Percentiles rank a stretch among this genome's conserved stretches.
Evolutionary conservation across 495 filamentous ascomycete genomes (phyloP).

Genomic region (Aspergillus campestris): DNA sequence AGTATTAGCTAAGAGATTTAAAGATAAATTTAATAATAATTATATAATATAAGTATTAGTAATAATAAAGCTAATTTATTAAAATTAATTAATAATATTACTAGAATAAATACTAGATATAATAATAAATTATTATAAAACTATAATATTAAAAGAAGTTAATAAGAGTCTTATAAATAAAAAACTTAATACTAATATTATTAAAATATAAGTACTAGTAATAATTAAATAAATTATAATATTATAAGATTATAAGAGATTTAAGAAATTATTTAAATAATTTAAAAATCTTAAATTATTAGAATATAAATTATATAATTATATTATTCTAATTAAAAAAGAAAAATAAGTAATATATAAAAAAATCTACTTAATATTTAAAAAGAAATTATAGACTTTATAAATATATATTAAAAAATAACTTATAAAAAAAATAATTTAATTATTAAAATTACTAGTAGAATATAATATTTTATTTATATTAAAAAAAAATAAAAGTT

Average conservation of each 20-base stretch:
- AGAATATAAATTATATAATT: not conserved
- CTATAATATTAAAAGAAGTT: not conserved
- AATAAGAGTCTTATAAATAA: no score
- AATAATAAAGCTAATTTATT: no score
- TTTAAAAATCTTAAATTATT: conserved; percentile 2
- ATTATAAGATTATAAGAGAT: no score
- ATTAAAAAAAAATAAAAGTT: not conserved
- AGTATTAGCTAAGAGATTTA: no score
- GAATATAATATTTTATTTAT: not conserved
- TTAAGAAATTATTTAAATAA: conserved; percentile 5
- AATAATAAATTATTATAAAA: not conserved
- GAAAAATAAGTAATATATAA: conserved; percentile 3
- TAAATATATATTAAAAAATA: not conserved
- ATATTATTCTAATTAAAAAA: conserved; percentile 3
- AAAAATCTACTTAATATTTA: conserved; percentile 1
- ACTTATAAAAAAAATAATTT: conserved; percentile 4
- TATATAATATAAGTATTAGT: not conserved
- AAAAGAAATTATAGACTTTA: conserved; percentile 3
- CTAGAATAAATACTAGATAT: not conserved
- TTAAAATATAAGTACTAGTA: not conserved
- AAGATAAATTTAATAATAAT: no score
- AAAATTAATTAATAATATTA: no score
- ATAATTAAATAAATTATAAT: not conserved
- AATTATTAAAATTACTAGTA: no score
- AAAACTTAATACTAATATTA: not conserved